A percentile compares a stretch with the other conserved stretches of the same genome.
Conservation (phyloP, 2,329 filamentous ascomycete genomes). For the Neonectria neomacrospora region DNA sequence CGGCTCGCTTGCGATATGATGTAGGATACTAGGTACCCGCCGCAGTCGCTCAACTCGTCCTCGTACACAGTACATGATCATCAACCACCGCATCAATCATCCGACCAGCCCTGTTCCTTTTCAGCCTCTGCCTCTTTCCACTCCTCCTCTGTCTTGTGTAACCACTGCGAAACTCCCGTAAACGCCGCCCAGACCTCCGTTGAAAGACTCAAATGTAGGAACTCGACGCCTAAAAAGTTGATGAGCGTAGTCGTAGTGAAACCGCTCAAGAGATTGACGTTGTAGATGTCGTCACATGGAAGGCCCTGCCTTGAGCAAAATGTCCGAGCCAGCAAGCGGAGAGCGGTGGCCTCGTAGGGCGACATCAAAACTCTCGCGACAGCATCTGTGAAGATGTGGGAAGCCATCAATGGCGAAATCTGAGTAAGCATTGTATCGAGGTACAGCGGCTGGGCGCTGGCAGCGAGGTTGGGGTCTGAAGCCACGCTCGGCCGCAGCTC, state of each 20-base stretch:
- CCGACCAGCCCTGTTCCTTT: slow-evolving; percentile 8
- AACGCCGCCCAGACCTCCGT: slow-evolving; percentile 59
- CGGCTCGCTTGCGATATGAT: background rate
- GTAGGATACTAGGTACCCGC: background rate
- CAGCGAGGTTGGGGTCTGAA: slow-evolving; percentile 43
- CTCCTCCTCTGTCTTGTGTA: slow-evolving; percentile 57
- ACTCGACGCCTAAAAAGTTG: slow-evolving; percentile 60
- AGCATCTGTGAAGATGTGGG: slow-evolving; percentile 59
- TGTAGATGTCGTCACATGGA: slow-evolving; percentile 53
- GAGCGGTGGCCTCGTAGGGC: slow-evolving; percentile 59
- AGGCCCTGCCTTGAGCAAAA: slow-evolving; percentile 55
- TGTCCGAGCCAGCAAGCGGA: slow-evolving; percentile 58
- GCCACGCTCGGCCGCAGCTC: slow-evolving; percentile 64
- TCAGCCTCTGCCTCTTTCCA: slow-evolving; percentile 51
- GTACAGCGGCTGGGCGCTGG: slow-evolving; percentile 51
- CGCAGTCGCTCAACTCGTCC: background rate
- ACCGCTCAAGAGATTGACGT: slow-evolving; percentile 49
- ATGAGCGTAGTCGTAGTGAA: slow-evolving; percentile 53
- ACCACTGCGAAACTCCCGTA: slow-evolving; percentile 52
- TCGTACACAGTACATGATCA: background rate
- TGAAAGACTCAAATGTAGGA: slow-evolving; percentile 57
- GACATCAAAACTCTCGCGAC: slow-evolving; percentile 55
- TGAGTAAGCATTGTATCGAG: slow-evolving; percentile 62
- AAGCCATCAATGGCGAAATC: slow-evolving; percentile 60
- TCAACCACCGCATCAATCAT: slow-evolving; percentile 5